phyloP scores from a whole-genome alignment of 345 rosid species.

The Alliaria petiolata region DNA sequence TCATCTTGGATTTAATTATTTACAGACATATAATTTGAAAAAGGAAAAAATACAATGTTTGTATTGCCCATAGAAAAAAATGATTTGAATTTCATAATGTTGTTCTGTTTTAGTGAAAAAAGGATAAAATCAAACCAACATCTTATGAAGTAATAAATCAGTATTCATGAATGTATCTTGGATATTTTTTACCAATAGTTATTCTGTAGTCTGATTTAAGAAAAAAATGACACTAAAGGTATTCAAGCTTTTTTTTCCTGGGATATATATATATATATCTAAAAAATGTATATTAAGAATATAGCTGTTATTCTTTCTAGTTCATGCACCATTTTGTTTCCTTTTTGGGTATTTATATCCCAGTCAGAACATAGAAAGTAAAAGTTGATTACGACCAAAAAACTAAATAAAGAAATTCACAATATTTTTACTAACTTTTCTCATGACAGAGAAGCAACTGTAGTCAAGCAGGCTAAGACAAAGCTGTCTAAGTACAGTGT shows the following conservation, averaged over 20 bases:
- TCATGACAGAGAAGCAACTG: neutral
- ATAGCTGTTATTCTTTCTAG: neutral
- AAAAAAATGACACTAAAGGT: neutral
- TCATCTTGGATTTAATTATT: neutral
- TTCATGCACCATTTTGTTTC: conserved; percentile 13
- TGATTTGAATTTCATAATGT: neutral
- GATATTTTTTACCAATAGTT: conserved; percentile 7
- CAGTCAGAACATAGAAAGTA: neutral
- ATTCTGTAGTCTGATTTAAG: neutral
- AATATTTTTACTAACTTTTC: neutral
- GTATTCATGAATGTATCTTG: conserved; percentile 4
- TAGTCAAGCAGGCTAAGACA: neutral
- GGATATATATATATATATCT: conserved; percentile 2
- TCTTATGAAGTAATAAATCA: neutral
- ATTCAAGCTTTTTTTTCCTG: neutral
- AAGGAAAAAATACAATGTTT: neutral
- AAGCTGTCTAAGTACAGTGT: conserved; percentile 1
- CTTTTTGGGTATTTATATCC: neutral
- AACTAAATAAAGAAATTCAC: neutral
- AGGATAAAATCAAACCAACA: neutral
- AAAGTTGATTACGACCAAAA: neutral
- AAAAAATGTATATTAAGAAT: neutral
- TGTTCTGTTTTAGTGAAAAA: neutral
- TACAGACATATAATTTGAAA: neutral
- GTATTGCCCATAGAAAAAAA: neutral